These are phyloP conservation scores for Ceratobasidium theobromae DNA, from an alignment of 1,284 basidiomycete species.

Conservation along the genomic window DNA sequence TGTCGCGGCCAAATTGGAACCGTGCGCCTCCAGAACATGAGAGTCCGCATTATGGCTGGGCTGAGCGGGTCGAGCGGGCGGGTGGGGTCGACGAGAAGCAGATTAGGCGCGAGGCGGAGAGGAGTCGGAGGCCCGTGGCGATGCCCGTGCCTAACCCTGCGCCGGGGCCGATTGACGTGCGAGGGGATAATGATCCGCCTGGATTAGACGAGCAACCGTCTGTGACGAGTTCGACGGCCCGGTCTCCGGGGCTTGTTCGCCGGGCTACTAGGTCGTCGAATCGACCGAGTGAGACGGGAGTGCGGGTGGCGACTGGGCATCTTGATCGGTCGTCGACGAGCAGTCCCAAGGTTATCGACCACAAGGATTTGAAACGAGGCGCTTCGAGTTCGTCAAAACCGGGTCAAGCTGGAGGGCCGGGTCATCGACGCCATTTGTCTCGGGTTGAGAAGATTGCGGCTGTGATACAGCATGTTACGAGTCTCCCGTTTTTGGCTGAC, in stretches of 20 bases:
- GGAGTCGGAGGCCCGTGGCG: neutral
- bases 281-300: neutral
- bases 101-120: constrained; percentile 1
- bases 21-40: constrained; percentile 3
- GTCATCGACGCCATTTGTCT: constrained; percentile 5
- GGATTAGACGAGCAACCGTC: neutral
- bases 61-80: constrained; percentile 16
- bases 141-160: constrained; percentile 28
- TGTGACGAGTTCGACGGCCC: neutral
- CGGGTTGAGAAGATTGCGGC: constrained; percentile 27
- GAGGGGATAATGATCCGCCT: neutral
- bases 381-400: neutral
- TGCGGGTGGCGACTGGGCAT: neutral
- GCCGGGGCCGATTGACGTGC: constrained; percentile 19
- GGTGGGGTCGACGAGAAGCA: constrained; percentile 16
- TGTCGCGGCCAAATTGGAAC: constrained; percentile 17
- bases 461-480: constrained; percentile 12
- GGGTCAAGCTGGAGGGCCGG: neutral
- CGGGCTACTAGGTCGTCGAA: neutral
- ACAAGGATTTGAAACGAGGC: neutral
- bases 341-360: constrained; percentile 10
- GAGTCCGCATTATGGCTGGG: constrained; percentile 1
- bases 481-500: constrained; percentile 5
- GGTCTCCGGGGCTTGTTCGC: constrained; percentile 5
- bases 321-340: constrained; percentile 11